Percentiles rank a stretch among this genome's conserved stretches.
These are phyloP conservation scores for Hawksworthiomyces lignivorus DNA, from an alignment of 2,329 filamentous ascomycete genomes.

Conservation along the genomic window DNA sequence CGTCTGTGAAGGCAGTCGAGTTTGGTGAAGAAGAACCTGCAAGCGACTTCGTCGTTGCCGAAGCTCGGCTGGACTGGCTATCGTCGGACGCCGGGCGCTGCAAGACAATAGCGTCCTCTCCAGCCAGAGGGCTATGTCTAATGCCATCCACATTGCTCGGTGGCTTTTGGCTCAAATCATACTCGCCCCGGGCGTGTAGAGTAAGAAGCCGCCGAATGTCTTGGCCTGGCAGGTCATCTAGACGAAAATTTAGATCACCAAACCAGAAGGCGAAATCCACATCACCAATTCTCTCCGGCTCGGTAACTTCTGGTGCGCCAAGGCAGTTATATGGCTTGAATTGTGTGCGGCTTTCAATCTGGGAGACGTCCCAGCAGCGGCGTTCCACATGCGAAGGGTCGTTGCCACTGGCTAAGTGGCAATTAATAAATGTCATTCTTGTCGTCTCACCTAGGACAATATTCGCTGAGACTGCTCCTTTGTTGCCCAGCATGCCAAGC, in stretches of 20 bases:
- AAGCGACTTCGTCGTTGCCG: conserved; percentile 21
- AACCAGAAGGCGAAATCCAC: conserved; percentile 96
- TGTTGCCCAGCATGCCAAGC: conserved; percentile 92
- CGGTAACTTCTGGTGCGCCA: conserved; percentile 54
- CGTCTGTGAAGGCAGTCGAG: conserved; percentile 21
- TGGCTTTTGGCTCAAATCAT: conserved; percentile 45
- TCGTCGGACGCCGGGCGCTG: conserved; percentile 35
- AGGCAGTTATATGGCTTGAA: conserved; percentile 64
- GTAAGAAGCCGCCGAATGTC: conserved; percentile 81
- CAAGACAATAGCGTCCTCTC: conserved; percentile 44
- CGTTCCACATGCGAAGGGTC: conserved; percentile 72
- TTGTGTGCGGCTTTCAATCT: conserved; percentile 67
- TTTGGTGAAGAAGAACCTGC: conserved; percentile 18
- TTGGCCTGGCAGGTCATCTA: conserved; percentile 80
- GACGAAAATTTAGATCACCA: conserved; percentile 88
- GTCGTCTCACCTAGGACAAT: conserved; percentile 87
- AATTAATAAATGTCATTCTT: conserved; percentile 81
- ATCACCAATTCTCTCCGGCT: conserved; percentile 66
- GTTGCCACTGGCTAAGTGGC: conserved; percentile 79
- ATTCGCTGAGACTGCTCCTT: conserved; percentile 77
- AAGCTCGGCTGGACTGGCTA: conserved; percentile 18
- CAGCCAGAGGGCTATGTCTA: conserved; percentile 27
- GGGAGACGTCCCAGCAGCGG: conserved; percentile 80
- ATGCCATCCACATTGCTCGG: conserved; percentile 11
- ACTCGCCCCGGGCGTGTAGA: conserved; percentile 74